Conservation (phyloP, 148 eudicot species). For the Arbutus unedo region DNA sequence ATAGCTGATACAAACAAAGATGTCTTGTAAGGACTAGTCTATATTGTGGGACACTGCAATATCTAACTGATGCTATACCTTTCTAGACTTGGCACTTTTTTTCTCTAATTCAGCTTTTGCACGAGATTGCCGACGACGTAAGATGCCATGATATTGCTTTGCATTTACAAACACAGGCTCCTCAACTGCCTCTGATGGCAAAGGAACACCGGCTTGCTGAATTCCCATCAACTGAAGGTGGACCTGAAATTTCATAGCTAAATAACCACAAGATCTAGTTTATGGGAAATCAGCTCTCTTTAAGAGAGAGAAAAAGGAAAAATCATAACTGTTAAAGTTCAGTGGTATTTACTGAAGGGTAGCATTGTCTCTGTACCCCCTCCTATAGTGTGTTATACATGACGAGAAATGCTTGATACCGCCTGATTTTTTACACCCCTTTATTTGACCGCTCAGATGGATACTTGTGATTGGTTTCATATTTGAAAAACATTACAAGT, state of each 20-base stretch:
- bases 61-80: slow-evolving; percentile 34
- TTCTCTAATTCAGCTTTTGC: slow-evolving; percentile 75
- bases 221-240: slow-evolving; percentile 73
- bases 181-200: slow-evolving; percentile 66
- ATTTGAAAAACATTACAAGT: too few species aligned
- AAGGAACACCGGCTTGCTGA: slow-evolving; percentile 68
- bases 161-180: slow-evolving; percentile 81
- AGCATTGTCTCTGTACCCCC: too few species aligned
- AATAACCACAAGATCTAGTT: background rate
- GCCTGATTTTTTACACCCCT: too few species aligned
- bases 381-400: too few species aligned
- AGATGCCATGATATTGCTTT: slow-evolving; percentile 77
- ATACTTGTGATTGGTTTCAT: too few species aligned
- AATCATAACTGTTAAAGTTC: too few species aligned
- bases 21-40: background rate
- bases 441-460: too few species aligned
- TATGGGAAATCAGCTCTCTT: too few species aligned
- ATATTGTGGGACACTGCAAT: background rate
- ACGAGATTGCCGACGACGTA: slow-evolving; percentile 76
- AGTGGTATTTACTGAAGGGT: too few species aligned
- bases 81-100: slow-evolving; percentile 46
- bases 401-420: too few species aligned
- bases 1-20: too few species aligned
- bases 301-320: too few species aligned
- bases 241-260: slow-evolving; percentile 32